These are phyloP conservation scores for Pseudocercospora musae DNA, from an alignment of 2,329 filamentous ascomycete species.

Conservation along the genomic window DNA sequence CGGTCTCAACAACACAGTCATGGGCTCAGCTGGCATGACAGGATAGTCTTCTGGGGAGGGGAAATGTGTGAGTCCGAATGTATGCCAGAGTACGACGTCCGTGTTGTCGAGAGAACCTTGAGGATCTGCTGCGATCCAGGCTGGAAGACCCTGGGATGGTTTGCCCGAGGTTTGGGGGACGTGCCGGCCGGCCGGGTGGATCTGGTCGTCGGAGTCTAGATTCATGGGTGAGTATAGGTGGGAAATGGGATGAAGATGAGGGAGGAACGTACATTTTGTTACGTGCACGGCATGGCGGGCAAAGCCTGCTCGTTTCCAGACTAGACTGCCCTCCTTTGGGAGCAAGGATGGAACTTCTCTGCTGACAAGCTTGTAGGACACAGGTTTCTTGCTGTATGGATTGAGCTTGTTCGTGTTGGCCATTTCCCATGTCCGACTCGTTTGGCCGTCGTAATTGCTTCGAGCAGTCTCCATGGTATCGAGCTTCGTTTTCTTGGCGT, in stretches of 20 bases:
- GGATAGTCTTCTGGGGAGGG: slow-evolving; percentile 88
- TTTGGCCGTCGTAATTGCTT: slow-evolving; percentile 78
- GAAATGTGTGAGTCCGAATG: slow-evolving; percentile 87
- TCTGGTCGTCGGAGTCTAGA: slow-evolving; percentile 73
- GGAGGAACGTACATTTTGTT: slow-evolving; percentile 67
- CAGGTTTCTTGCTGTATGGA: slow-evolving; percentile 78
- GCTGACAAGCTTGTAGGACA: slow-evolving; percentile 85
- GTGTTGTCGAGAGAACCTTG: slow-evolving; percentile 70
- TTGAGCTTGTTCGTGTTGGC: slow-evolving; percentile 80
- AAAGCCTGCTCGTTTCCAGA: slow-evolving; percentile 88
- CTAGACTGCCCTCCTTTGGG: slow-evolving; percentile 75
- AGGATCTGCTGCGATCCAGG: slow-evolving; percentile 71
- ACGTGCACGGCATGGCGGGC: slow-evolving; percentile 84
- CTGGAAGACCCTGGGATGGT: slow-evolving; percentile 67
- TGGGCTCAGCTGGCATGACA: slow-evolving; percentile 68
- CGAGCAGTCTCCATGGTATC: slow-evolving; percentile 64
- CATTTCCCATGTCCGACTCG: slow-evolving; percentile 86
- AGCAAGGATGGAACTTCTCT: slow-evolving; percentile 75
- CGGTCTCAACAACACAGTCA: slow-evolving; percentile 61
- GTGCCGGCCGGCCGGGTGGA: slow-evolving; percentile 82
- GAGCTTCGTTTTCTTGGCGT: slow-evolving; percentile 77
- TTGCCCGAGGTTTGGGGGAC: slow-evolving; percentile 84
- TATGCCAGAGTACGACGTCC: slow-evolving; percentile 90
- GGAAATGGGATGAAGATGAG: background rate
- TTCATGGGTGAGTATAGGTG: background rate